Evolutionary conservation across 2,329 filamentous ascomycete genomes (phyloP), one percentile per base, ranked within the genome.

Genomic region (Colletotrichum spinosum): DNA sequence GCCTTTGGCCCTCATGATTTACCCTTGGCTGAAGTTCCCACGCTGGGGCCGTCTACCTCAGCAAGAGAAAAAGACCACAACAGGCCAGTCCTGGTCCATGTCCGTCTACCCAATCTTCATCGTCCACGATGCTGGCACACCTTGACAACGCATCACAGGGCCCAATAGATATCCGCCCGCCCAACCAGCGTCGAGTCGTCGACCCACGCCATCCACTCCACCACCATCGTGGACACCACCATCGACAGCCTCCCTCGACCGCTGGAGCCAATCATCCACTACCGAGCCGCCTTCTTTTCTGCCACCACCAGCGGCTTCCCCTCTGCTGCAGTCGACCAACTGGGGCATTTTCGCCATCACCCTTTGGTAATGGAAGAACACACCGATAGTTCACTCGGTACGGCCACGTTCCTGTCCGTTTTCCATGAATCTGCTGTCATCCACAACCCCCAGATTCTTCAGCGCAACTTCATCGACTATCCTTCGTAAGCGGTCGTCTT

Each of bases 121-220:
- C 62, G 66, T 67, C 65, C 69, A 70, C 69, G 68, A 69, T 50
- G 65, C 54, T 57, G 58, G 56, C 61, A 63, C 56, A 58, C 55
- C 60, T 63, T 69, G 67, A 61, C 67, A 69, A 63, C 67, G 37
- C 67, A 69, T 66, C 67, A 60, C 62, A 62, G 54, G 65, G 61
- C 50, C 65, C 67, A 68, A 68, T 62, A 55, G 59, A 55, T 41
- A 46, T 50, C 60, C 55, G 49, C 54, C 49, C 46, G 38, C 60
- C 55, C 60, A 64, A 52, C 55, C 55, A 58, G 55, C 60, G 59
- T 59, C 60, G 59, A 58, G 52, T 50, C 60, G 59, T 59, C 60
- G 59, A 58, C 64, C 65, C 60, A 48, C 55, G 37, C 45, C 55
- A 55, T 44, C 58, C 53, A 39, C 64, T 51, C 35, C 41, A 55